Evolutionary conservation across 2,329 filamentous ascomycete species (phyloP).

Genomic region (Apiospora rasikravindrae): DNA sequence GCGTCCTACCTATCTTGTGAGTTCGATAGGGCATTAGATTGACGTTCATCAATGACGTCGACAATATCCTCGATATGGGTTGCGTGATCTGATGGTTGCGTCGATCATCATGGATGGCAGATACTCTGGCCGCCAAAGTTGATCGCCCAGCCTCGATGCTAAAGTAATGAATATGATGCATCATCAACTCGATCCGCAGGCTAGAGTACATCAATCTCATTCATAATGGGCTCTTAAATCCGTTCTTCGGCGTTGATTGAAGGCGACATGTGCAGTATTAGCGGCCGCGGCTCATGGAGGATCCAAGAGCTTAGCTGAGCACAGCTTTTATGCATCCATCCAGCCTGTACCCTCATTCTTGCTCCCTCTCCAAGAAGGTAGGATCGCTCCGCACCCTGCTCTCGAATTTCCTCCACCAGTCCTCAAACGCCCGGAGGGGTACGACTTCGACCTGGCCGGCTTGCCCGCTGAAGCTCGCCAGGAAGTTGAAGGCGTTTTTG

Average conservation of each 20-base stretch:
- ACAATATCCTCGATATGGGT: too few species aligned
- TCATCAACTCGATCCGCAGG: not conserved
- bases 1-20: too few species aligned
- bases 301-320: not conserved
- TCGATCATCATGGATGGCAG: too few species aligned
- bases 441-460: constrained; percentile 79
- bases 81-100: too few species aligned
- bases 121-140: too few species aligned
- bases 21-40: too few species aligned
- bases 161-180: too few species aligned
- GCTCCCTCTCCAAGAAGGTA: constrained; percentile 80
- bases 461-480: constrained; percentile 81
- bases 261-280: not conserved
- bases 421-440: constrained; percentile 91
- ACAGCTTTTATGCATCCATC: not conserved
- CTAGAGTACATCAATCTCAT: not conserved
- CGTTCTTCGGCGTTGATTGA: too few species aligned
- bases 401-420: constrained; percentile 99
- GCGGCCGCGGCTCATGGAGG: not conserved
- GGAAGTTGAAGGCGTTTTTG: constrained; percentile 95
- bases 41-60: too few species aligned
- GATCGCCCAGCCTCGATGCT: too few species aligned
- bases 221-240: too few species aligned
- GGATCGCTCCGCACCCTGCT: constrained; percentile 83
- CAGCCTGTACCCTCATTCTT: constrained; percentile 41